Percentiles rank a stretch among this genome's conserved stretches.
Conservation (phyloP, 305 asterid species). For the Fraxinus paxiana region DNA sequence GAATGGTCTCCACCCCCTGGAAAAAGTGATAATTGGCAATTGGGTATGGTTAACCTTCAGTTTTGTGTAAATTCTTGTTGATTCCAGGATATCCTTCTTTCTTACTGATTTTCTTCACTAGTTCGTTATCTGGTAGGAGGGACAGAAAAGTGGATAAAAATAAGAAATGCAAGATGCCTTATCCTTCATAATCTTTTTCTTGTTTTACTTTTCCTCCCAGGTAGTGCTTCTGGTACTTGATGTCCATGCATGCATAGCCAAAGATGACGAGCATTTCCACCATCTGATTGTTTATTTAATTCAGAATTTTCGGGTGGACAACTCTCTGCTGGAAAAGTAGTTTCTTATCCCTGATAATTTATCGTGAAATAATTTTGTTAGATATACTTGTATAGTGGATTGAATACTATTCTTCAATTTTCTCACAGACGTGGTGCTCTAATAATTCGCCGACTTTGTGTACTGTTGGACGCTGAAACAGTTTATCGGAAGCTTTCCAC, state of each 20-base stretch:
- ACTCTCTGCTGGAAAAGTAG: conserved; percentile 95
- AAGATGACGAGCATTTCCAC: conserved; percentile 77
- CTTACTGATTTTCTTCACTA: background rate
- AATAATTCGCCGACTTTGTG: conserved; percentile 90
- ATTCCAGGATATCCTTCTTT: background rate
- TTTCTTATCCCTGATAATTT: conserved; percentile 19
- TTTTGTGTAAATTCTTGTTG: background rate
- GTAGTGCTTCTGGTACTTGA: conserved; percentile 97
- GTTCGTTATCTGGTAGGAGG: background rate
- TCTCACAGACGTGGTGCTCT: conserved; percentile 90
- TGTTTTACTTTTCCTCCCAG: conserved; percentile 32
- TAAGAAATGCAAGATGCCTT: background rate
- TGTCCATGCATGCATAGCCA: conserved; percentile 96
- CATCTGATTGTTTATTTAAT: conserved; percentile 73
- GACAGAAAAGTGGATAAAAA: background rate
- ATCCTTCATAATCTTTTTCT: background rate
- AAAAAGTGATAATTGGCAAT: background rate
- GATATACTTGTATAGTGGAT: conserved; percentile 21
- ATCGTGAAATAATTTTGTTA: conserved; percentile 8
- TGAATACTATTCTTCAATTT: conserved; percentile 19
- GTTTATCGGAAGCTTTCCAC: conserved; percentile 90
- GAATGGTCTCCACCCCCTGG: background rate
- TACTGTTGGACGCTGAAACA: conserved; percentile 84
- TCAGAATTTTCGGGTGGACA: conserved; percentile 69
- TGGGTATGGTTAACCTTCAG: background rate